A percentile compares a stretch with the other conserved stretches of the same genome.
These are phyloP conservation scores for Breviolum minutum DNA, from an alignment of 73 alveolate species.

Conservation along the genomic window DNA sequence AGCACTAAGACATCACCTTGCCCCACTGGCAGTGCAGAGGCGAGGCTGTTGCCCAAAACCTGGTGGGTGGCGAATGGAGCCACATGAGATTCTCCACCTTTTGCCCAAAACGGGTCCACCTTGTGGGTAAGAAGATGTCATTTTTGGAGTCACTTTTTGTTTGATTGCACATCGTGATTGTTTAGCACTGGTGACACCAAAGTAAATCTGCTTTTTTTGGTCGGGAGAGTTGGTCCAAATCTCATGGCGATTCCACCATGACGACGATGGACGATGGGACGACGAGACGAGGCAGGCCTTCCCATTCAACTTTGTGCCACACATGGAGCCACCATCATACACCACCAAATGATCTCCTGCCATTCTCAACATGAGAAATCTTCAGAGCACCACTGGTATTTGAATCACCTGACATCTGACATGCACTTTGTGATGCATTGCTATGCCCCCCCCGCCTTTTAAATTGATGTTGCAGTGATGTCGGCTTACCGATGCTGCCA, in stretches of 20 bases:
- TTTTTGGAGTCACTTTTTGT: background rate
- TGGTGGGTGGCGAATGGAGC: background rate
- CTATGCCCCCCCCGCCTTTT: background rate
- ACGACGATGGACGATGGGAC: background rate
- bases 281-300: background rate
- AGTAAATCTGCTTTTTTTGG: background rate
- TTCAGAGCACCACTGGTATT: background rate
- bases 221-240: too few relatives aligned
- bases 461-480: slow-evolving; percentile 12
- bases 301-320: slow-evolving; percentile 40
- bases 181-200: background rate
- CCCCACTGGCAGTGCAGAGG: slow-evolving; percentile 4
- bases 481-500: slow-evolving; percentile 45
- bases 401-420: background rate
- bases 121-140: background rate
- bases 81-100: background rate
- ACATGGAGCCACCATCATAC: slow-evolving; percentile 28
- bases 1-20: slow-evolving; percentile 41
- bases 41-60: slow-evolving; percentile 6
- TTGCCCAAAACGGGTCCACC: background rate
- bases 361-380: background rate
- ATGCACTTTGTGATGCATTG: background rate
- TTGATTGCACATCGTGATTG: too few relatives aligned
- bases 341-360: slow-evolving; percentile 48
- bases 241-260: too few relatives aligned